Evolutionary conservation across 148 eudicot genomes (phyloP).

Genomic region (Polygonum maritimum): DNA sequence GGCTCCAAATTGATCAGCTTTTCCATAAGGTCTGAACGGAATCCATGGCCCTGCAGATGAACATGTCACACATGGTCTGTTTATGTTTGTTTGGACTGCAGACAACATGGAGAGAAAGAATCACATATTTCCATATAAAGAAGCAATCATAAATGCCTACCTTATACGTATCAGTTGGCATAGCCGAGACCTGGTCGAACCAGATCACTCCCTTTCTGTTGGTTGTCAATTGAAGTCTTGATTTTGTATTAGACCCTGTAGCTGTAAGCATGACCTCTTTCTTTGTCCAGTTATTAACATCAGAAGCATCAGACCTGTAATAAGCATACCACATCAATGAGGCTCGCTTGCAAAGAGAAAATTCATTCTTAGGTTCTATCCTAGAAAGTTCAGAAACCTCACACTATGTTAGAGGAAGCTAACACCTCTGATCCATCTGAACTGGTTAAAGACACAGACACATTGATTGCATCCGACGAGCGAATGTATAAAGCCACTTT

Average conservation of each 20-base stretch:
- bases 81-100: no score
- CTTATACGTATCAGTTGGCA: slow-evolving; percentile 87
- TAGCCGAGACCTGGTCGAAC: slow-evolving; percentile 90
- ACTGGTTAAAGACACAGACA: slow-evolving; percentile 58
- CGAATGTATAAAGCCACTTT: slow-evolving; percentile 66
- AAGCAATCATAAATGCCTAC: slow-evolving; percentile 14
- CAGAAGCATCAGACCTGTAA: slow-evolving; percentile 40
- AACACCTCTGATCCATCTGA: slow-evolving; percentile 49
- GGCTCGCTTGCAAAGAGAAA: neutral
- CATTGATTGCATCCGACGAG: slow-evolving; percentile 45
- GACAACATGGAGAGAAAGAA: neutral
- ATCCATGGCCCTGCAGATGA: slow-evolving; percentile 62
- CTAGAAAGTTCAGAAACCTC: slow-evolving; percentile 19
- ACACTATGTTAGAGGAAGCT: slow-evolving; percentile 55
- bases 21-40: slow-evolving; percentile 66
- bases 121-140: slow-evolving; percentile 4
- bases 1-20: slow-evolving; percentile 77
- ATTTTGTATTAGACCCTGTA: slow-evolving; percentile 39
- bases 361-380: neutral
- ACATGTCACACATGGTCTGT: neutral
- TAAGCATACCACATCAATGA: slow-evolving; percentile 4
- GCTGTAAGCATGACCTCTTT: slow-evolving; percentile 54
- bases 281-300: slow-evolving; percentile 66
- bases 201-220: slow-evolving; percentile 50
- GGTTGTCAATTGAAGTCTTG: slow-evolving; percentile 86